Evolutionary conservation across 2,329 filamentous ascomycete genomes (phyloP).

Genomic region (Paecilomyces dactylethromorphus): DNA sequence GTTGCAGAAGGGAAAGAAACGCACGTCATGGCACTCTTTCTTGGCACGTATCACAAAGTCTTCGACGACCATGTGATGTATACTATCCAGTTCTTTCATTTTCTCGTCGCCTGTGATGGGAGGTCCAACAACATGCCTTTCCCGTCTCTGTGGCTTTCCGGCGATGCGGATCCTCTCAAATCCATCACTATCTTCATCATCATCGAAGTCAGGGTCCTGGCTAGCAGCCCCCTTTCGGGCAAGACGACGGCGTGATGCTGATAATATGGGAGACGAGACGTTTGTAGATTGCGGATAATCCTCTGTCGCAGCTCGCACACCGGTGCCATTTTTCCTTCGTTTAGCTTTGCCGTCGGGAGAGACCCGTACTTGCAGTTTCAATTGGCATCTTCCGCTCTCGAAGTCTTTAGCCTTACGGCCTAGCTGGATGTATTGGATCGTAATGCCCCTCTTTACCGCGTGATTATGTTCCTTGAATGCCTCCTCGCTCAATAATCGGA

Average conservation of each 20-base stretch:
- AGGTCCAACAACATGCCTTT: conserved; percentile 30
- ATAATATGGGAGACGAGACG: conserved; percentile 57
- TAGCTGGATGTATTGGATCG: conserved; percentile 58
- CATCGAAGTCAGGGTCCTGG: conserved; percentile 14
- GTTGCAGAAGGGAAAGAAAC: conserved; percentile 6
- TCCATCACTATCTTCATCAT: conserved; percentile 33
- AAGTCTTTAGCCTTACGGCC: conserved; percentile 44
- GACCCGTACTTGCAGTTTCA: conserved; percentile 50
- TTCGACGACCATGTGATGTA: conserved; percentile 40
- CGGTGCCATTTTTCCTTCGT: conserved; percentile 20
- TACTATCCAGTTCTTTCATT: conserved; percentile 35
- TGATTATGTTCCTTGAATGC: conserved; percentile 66
- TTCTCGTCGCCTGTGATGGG: conserved; percentile 41
- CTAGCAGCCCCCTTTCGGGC: conserved; percentile 12
- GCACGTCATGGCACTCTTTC: conserved; percentile 35
- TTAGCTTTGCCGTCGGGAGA: conserved; percentile 37
- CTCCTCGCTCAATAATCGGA: conserved; percentile 65
- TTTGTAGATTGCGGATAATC: conserved; percentile 58
- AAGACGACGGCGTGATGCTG: conserved; percentile 33
- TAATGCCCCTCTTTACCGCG: conserved; percentile 59
- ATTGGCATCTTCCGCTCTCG: conserved; percentile 31
- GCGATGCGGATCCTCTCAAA: conserved; percentile 36
- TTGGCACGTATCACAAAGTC: conserved; percentile 42
- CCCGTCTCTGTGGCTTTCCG: conserved; percentile 21
- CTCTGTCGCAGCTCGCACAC: conserved; percentile 28